Conservation (phyloP, 1,139 yeast species). For the Ogataea hybrid region DNA sequence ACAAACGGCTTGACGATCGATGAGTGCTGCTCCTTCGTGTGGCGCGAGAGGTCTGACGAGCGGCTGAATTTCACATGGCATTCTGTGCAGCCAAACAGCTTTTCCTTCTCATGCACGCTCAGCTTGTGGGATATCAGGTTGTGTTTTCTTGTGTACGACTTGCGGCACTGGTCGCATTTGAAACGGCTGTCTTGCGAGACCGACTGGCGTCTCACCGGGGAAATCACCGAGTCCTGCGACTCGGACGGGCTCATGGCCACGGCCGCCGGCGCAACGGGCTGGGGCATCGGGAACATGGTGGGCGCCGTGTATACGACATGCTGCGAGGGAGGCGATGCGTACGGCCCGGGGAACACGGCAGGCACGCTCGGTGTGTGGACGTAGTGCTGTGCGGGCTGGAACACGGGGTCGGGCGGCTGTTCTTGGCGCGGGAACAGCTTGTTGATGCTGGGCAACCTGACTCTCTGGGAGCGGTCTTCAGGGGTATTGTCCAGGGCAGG, state of each 20-base stretch:
- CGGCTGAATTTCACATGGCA: conserved; percentile 25
- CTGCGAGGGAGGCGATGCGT: conserved; percentile 1
- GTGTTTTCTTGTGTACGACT: conserved; percentile 26
- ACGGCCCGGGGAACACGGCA: not conserved
- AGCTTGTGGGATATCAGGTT: conserved; percentile 24
- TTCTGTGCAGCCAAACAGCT: conserved; percentile 21
- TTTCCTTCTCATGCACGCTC: conserved; percentile 24
- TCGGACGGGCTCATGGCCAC: not conserved
- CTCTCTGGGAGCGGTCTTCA: conserved; percentile 7
- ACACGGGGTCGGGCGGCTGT: conserved; percentile 1
- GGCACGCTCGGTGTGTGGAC: not conserved
- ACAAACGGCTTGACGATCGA: conserved; percentile 22
- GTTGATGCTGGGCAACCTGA: conserved; percentile 20
- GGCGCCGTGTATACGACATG: not conserved
- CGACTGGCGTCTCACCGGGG: not conserved
- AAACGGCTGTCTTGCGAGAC: conserved; percentile 15
- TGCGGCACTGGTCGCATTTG: conserved; percentile 23
- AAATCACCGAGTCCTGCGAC: not conserved
- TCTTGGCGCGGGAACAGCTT: conserved; percentile 17
- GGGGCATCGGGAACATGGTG: not conserved
- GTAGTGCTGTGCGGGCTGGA: not conserved
- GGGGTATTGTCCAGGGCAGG: not conserved
- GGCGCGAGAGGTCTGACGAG: conserved; percentile 26
- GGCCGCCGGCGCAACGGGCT: not conserved
- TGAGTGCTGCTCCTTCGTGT: conserved; percentile 27